Conservation (phyloP, 73 alveolate genomes). For the Breviolum minutum region DNA sequence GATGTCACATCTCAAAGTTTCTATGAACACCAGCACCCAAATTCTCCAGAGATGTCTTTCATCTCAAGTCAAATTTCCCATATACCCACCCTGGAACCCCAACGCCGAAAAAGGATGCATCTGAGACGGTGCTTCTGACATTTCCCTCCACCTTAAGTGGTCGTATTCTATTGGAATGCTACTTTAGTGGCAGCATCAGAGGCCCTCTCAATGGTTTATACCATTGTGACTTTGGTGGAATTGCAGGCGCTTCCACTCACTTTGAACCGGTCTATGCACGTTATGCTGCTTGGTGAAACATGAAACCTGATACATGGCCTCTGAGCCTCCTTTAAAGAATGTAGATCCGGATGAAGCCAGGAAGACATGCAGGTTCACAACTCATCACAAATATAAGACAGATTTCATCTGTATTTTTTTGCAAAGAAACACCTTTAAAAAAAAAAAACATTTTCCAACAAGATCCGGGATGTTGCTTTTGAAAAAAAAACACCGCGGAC, state of each 20-base stretch:
- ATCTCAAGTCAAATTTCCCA: too few species aligned
- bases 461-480: neutral
- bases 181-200: conserved; percentile 27
- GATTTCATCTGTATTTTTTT: neutral
- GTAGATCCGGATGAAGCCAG: too few species aligned
- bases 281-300: neutral
- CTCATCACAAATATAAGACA: neutral
- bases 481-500: neutral
- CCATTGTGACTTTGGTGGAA: conserved; percentile 41
- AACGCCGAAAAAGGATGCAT: conserved; percentile 3
- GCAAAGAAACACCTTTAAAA: neutral
- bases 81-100: too few species aligned
- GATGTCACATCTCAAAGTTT: too few species aligned
- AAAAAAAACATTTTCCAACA: too few species aligned
- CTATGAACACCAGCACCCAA: too few species aligned
- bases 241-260: conserved; percentile 48
- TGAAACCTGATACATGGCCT: neutral
- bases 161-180: neutral
- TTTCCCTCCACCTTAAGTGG: neutral
- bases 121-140: conserved; percentile 31
- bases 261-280: conserved; percentile 72
- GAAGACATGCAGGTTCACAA: too few species aligned
- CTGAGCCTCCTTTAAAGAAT: too few species aligned
- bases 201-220: conserved; percentile 40
- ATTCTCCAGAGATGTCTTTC: too few species aligned